Evolutionary conservation across 192 early-diverging fungal species (phyloP), one percentile per base, ranked within the genome.

Genomic region (Backusella morwellensis): DNA sequence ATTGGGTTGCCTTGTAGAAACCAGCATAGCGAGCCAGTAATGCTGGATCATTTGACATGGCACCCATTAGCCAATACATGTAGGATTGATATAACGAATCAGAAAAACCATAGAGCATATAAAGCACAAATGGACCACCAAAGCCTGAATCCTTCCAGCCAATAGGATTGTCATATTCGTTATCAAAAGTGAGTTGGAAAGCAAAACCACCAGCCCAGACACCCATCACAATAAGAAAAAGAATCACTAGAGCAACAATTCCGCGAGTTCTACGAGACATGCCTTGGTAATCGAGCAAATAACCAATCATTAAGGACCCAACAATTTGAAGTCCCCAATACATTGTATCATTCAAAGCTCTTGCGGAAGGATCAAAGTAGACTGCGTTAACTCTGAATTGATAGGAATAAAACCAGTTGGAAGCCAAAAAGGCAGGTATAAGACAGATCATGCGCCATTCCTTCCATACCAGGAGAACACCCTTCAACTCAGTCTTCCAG

Each of bases 1-100:
- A 92, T 87, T 95, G 94, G 52, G 93, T 87, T 66, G 91, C 92
- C 86, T 97, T 97, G 89, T 97, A 97, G 80, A 93, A 95, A 0
- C 95, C 95, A 21, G 91, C 87, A 73, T 92, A 94, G 42, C 91
- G 88, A 42, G 93, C 87, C 34, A 92, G 83, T 66, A 88, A 80
- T 68, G 87, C 86, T 69, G 89, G 86, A 74, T 95, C 76, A 29
- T 82, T 82, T 9, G 77, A 75, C 75, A 82, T 78, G 44, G 76
- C 76, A 40, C 77, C 77, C 81, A 82, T 82, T 23, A 82, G 35
- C 81, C 81, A 82, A 56, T 82, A 82, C 35, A 75, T 82, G 54
- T 89, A 90, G 35, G 87, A 84, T 83, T 97, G 95, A 84, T 90
- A 95, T 63, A 95, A 82, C n/a, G 94, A 93, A 79, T 97, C 95